Evolutionary conservation across 331 rosid genomes (phyloP).

Genomic region (Rosa hybrid): DNA sequence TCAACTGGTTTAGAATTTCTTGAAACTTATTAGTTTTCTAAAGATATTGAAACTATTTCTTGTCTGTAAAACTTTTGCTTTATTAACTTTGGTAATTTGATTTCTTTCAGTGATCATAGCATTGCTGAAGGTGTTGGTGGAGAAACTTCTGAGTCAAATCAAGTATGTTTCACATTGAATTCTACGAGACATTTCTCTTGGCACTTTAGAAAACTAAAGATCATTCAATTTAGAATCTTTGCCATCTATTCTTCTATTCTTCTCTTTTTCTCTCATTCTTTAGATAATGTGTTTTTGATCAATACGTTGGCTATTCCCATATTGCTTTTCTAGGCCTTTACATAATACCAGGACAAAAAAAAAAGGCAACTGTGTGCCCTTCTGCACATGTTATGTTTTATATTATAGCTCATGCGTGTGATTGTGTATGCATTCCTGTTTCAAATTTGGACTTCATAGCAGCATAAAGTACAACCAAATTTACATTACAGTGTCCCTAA

Average conservation of each 20-base stretch:
- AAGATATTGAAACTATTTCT: constrained; percentile 6
- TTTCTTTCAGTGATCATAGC: constrained; percentile 51
- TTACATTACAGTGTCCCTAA: background rate
- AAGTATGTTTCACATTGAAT: constrained; percentile 47
- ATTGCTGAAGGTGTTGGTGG: constrained; percentile 36
- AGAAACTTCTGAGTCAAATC: constrained; percentile 38
- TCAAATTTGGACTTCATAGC: background rate
- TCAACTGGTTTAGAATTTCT: constrained; percentile 28
- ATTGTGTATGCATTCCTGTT: background rate
- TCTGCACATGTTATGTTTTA: background rate
- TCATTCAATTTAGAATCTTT: constrained; percentile 1
- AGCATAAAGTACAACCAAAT: background rate
- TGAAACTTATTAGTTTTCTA: constrained; percentile 15
- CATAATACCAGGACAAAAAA: background rate
- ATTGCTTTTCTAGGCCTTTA: background rate
- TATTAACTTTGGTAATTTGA: constrained; percentile 28
- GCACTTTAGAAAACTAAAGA: constrained; percentile 1
- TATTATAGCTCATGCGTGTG: background rate
- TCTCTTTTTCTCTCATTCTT: constrained; percentile 7
- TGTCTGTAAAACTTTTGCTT: constrained; percentile 15
- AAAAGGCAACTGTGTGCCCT: background rate
- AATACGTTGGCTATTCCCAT: background rate
- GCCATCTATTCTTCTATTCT: constrained; percentile 18
- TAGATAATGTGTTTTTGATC: background rate
- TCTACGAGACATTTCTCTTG: background rate